Evolutionary conservation across 2,329 filamentous ascomycete species (phyloP).

Genomic region (Endocalyx cinctus): DNA sequence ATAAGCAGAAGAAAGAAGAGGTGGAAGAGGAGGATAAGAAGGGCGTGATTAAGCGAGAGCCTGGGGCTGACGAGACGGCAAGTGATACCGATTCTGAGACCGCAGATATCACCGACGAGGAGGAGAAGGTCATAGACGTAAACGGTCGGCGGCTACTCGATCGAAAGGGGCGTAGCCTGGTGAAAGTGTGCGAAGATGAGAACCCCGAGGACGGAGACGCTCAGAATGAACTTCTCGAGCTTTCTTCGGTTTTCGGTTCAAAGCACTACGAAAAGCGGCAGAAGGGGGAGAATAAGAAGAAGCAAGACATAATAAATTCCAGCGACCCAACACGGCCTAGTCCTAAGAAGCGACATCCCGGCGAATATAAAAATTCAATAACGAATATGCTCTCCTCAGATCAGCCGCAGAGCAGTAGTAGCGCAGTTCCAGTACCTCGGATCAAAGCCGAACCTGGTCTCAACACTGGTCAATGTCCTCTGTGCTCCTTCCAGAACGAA

Average conservation of each 20-base stretch:
- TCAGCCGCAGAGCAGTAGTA: too few relatives aligned
- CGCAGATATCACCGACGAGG: conserved; percentile 35
- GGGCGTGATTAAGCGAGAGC: conserved; percentile 33
- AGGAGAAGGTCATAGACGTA: conserved; percentile 54
- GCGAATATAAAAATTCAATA: too few relatives aligned
- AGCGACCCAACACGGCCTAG: too few relatives aligned
- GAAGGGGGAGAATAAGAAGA: not conserved
- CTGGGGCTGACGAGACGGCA: conserved; percentile 22
- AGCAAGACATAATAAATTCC: not conserved
- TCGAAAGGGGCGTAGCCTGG: conserved; percentile 59
- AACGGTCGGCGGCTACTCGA: conserved; percentile 63
- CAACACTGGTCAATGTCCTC: too few relatives aligned
- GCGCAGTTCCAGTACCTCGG: too few relatives aligned
- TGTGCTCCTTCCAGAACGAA: conserved; percentile 67
- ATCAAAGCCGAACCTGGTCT: too few relatives aligned
- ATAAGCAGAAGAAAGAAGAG: conserved; percentile 50
- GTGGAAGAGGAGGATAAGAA: conserved; percentile 26
- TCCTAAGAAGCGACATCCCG: too few relatives aligned
- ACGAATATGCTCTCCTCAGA: too few relatives aligned
- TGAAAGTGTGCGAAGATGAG: conserved; percentile 74
- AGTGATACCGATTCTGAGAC: conserved; percentile 36
- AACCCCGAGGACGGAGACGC: conserved; percentile 49
- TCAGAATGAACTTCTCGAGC: conserved; percentile 62
- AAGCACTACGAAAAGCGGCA: conserved; percentile 9
- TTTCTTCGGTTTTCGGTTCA: conserved; percentile 36